These are phyloP conservation scores for Aspergillus oerlinghausenensis DNA, from an alignment of 2,329 filamentous ascomycete species.

Conservation along the genomic window DNA sequence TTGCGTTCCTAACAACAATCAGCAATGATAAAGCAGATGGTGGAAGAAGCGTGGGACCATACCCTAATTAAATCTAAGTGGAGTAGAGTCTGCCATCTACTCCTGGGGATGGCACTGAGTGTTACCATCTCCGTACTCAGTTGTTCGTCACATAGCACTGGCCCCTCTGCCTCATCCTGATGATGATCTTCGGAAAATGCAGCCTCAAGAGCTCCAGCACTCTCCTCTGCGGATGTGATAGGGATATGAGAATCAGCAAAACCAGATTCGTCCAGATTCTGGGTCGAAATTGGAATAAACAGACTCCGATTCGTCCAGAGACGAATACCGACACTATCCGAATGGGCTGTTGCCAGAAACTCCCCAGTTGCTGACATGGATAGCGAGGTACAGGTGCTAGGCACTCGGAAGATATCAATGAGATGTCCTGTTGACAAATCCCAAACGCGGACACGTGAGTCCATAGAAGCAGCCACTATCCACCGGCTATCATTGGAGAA, in stretches of 20 bases:
- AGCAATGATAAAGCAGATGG: constrained; percentile 11
- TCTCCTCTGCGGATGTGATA: constrained; percentile 77
- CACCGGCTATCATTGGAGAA: constrained; percentile 93
- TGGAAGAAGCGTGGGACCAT: constrained; percentile 1
- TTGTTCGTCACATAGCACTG: constrained; percentile 63
- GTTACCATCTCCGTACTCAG: constrained; percentile 80
- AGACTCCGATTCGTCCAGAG: constrained; percentile 94
- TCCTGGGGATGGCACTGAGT: constrained; percentile 81
- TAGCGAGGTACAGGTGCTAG: constrained; percentile 73
- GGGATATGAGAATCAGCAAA: constrained; percentile 63
- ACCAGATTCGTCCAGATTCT: constrained; percentile 74
- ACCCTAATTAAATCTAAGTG: constrained; percentile 81
- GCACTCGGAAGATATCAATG: constrained; percentile 82
- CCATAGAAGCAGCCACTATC: constrained; percentile 82
- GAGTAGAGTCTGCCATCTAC: constrained; percentile 88
- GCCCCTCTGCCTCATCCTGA: constrained; percentile 47
- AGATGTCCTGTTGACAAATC: constrained; percentile 93
- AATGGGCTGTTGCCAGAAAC: constrained; percentile 84
- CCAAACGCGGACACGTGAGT: constrained; percentile 80
- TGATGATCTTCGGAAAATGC: constrained; percentile 60
- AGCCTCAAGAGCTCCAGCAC: constrained; percentile 68
- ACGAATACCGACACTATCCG: constrained; percentile 79
- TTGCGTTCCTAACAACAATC: constrained; percentile 65
- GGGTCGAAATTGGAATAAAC: constrained; percentile 82
- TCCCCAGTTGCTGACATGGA: constrained; percentile 88